Evolutionary conservation across 371 early-diverging fungal species (phyloP).

Genomic region (Zancudomyces culisetae): DNA sequence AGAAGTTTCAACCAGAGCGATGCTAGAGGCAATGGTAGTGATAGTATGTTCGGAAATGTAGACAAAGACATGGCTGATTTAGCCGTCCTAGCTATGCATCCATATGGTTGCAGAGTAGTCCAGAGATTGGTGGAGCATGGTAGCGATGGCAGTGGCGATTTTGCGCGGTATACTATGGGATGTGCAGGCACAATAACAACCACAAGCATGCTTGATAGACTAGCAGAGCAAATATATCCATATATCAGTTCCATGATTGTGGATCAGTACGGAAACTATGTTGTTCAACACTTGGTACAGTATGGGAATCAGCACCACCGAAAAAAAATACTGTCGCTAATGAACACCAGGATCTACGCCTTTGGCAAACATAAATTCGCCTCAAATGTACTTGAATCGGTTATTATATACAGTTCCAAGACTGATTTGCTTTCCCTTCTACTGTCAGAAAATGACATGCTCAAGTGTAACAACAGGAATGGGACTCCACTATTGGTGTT

Average conservation of each 20-base stretch:
- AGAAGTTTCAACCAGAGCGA: not conserved
- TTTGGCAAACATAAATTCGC: conserved; percentile 94
- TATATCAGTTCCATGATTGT: conserved; percentile 70
- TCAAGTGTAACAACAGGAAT: conserved; percentile 15
- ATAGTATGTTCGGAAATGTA: no score
- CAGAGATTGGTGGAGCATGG: conserved; percentile 89
- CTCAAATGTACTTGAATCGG: conserved; percentile 88
- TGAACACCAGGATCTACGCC: conserved; percentile 60
- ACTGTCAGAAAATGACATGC: not conserved
- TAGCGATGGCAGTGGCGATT: not conserved
- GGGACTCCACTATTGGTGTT: conserved; percentile 52
- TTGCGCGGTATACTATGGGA: no score
- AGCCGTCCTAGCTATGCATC: conserved; percentile 77
- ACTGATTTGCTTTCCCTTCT: conserved; percentile 25
- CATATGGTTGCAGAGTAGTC: conserved; percentile 96
- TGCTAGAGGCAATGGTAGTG: no score
- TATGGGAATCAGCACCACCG: conserved; percentile 64
- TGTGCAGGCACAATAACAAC: no score
- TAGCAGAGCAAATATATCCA: conserved; percentile 69
- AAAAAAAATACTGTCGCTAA: conserved; percentile 53
- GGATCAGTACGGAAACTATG: conserved; percentile 98
- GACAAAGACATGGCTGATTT: conserved; percentile 82
- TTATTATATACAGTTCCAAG: conserved; percentile 43
- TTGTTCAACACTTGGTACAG: conserved; percentile 94
- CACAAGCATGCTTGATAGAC: conserved; percentile 55